Evolutionary conservation across 2,329 filamentous ascomycete species (phyloP), one percentile per base, ranked within the genome.

Genomic region (Microdochium nivale): DNA sequence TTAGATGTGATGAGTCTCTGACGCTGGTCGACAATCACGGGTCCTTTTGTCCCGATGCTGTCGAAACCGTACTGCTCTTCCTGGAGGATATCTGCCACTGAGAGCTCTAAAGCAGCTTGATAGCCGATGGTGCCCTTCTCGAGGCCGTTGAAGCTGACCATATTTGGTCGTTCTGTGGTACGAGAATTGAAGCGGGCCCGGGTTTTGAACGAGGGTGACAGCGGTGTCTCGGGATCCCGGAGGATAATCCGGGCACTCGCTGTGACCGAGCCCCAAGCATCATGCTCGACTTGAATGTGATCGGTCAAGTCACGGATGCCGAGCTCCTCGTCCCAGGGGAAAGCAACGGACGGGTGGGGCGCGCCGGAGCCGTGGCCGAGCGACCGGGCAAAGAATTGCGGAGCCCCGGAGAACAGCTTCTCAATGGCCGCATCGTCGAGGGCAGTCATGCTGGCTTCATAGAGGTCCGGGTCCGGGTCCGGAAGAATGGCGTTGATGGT

Each of bases 351-450:
- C 23, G 84, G 83, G 58, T 81, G 77, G 23, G 79, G 79, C 35
- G 81, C 78, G 49, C 76, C 80, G 53, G 75, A 77, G 62, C 74
- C 79, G 64, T 83, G 78, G 37, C 79, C 78, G 58, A 81, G 77
- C 53, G 75, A 77, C 50, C 79, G 76, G 57, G 80, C 77, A 64
- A 82, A 83, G 70, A 85, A 88, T 63, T 87, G 84, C 56, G 86
- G 86, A 44, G 86, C 86, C n/a, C 86, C 85, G 25, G 84, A 86
- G 71, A 88, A 89, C 60, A 88, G 76, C 65, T 82, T 81, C 67
- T 84, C 81, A 49, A 88, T 70, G 57, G 87, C 81, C 40, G 73
- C 70, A 47, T 80, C 75, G 59, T 69, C 76, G 53, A 86, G 70
- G 48, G 76, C 76, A 46, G 79, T 72, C 75, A 84, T 84, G 67